Conservation (phyloP, 768 basidiomycete species). For the Ramaria rubella region DNA sequence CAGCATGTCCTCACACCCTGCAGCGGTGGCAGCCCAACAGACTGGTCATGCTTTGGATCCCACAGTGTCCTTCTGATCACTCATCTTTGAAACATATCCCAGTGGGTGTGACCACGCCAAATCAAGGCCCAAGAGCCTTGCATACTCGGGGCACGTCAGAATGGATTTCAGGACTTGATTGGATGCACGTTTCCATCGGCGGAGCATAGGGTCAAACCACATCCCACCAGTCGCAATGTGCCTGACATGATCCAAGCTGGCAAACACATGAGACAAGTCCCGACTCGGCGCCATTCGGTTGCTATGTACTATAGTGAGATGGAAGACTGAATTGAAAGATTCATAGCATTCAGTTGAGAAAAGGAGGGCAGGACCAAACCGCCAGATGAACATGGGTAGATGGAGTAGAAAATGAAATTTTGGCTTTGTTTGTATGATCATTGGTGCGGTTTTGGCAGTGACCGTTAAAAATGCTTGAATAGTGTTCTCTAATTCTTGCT, state of each 20-base stretch:
- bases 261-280: conserved; percentile 12
- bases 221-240: neutral
- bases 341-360: neutral
- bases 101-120: neutral
- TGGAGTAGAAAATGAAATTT: conserved; percentile 1
- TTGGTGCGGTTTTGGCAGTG: neutral
- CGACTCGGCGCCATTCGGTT: conserved; percentile 26
- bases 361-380: neutral
- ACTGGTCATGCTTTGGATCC: neutral
- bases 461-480: neutral
- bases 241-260: neutral
- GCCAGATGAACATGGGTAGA: neutral
- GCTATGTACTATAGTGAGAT: conserved; percentile 20
- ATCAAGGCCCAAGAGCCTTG: neutral
- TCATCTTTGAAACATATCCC: neutral
- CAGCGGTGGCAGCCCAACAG: neutral
- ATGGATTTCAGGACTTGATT: neutral
- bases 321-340: neutral
- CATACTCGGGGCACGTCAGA: neutral
- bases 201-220: neutral
- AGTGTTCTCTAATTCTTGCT: neutral
- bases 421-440: conserved; percentile 1
- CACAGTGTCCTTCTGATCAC: neutral
- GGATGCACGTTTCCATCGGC: neutral
- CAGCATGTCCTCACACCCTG: neutral